Base-by-base conservation (phyloP, 345 rosid species). In the Capsella bursapastoris region DNA sequence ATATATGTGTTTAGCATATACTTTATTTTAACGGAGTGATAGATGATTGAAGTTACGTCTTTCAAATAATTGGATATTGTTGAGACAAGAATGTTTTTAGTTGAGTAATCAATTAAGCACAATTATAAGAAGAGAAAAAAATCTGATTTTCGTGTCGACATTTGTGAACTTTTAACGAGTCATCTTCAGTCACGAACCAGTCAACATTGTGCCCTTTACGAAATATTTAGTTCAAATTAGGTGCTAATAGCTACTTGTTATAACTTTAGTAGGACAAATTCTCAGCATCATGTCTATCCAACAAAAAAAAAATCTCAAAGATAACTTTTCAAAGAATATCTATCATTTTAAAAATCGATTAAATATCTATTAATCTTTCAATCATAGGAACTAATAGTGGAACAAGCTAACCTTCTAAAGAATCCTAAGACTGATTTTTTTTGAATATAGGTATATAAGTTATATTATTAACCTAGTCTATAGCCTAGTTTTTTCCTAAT, bases 1-100 rank as follows among this genome's bases (percentile, higher is more conserved):
- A 70, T 12, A 57, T 50, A 70, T 69, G 25, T 76, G 51, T 62
- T 67, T 61, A 76, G 75, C 75, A 76, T 70, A 77, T 77, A 57
- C 80, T 76, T 75, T 53, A 29, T 57, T 22, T 9, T 49, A 40
- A 22, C 57, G 56, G 31, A 25, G 11, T 63, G 80, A 70, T 63
- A 35, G 70, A 55, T 70, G 66, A 63, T 48, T 76, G 75, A 76
- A 70, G 79, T 76, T 43, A 68, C 69, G 12, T 47, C 18, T 67
- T 48, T 57, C 18, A 44, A 64, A 57, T 29, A 29, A 14, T 28
- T 35, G 37, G 37, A 50, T 35, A 14, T 12, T 38, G 28, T 51
- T 7, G 25, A 6, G 9, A 37, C n/a, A 74, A 59, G 5, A 59
- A 48, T 4, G 25, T 25, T 47, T 22, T 14, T 34, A 9, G 45